phyloP scores from a whole-genome alignment of 2,329 filamentous ascomycete species.

The Epichloe brachyelytri region DNA sequence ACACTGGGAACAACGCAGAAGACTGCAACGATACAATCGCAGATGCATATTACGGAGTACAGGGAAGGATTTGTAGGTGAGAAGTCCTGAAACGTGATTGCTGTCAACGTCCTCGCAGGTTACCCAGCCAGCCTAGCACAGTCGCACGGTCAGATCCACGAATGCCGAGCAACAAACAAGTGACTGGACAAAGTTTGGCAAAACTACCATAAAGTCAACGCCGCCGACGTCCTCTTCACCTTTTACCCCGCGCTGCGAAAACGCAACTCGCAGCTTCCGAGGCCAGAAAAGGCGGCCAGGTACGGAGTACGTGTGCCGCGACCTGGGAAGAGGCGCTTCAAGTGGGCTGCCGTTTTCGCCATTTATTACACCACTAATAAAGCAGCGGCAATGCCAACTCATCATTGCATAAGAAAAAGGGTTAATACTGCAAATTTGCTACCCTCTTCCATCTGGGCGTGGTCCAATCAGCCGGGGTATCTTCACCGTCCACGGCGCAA shows the following conservation, averaged over 20 bases:
- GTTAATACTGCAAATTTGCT: conserved; percentile 12
- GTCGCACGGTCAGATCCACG: neutral
- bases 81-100: neutral
- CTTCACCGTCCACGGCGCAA: conserved; percentile 12
- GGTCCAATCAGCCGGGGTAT: conserved; percentile 13
- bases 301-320: conserved; percentile 1
- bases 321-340: neutral
- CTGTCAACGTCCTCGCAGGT: neutral
- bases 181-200: neutral
- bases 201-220: neutral
- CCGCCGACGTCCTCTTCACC: conserved; percentile 3
- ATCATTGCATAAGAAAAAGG: conserved; percentile 52
- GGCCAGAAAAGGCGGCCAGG: conserved; percentile 8
- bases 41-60: neutral
- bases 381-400: conserved; percentile 53
- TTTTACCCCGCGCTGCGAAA: conserved; percentile 2
- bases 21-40: neutral
- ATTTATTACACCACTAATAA: conserved; percentile 12
- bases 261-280: conserved; percentile 2
- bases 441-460: conserved; percentile 2
- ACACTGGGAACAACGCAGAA: neutral
- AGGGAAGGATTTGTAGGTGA: neutral
- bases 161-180: neutral
- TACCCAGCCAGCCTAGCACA: neutral
- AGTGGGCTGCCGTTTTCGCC: conserved; percentile 6